A percentile compares a stretch with the other conserved stretches of the same genome.
Conservation (phyloP, 2,329 filamentous ascomycete genomes). For the Xylariales sp. region DNA sequence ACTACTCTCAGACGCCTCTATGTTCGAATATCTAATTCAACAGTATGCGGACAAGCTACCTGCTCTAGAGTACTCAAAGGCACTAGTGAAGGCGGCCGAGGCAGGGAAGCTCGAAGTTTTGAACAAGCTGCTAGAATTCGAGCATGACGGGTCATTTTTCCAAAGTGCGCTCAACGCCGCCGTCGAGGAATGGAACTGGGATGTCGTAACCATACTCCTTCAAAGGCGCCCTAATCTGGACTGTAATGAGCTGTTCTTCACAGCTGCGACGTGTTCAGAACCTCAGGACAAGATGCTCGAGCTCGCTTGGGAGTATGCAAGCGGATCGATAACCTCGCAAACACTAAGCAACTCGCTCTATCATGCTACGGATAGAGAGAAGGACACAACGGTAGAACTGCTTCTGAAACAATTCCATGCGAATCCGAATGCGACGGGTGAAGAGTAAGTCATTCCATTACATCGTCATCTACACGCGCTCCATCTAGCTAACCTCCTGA, state of each 20-base stretch:
- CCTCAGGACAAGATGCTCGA: slow-evolving; percentile 53
- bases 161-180: slow-evolving; percentile 52
- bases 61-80: slow-evolving; percentile 54
- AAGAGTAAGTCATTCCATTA: slow-evolving; percentile 48
- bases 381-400: slow-evolving; percentile 52
- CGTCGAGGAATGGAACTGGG: slow-evolving; percentile 52
- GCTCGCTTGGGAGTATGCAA: slow-evolving; percentile 53
- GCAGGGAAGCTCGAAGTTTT: slow-evolving; percentile 55
- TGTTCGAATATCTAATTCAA: slow-evolving; percentile 56
- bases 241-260: slow-evolving; percentile 52
- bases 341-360: slow-evolving; percentile 53
- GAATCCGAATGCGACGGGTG: slow-evolving; percentile 54
- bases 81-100: slow-evolving; percentile 54
- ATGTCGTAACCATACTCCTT: slow-evolving; percentile 52
- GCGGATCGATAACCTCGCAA: slow-evolving; percentile 49
- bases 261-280: slow-evolving; percentile 50
- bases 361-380: slow-evolving; percentile 55
- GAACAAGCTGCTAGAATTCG: slow-evolving; percentile 53
- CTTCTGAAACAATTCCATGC: slow-evolving; percentile 52
- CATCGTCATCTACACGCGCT: neutral
- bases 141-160: slow-evolving; percentile 49
- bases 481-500: slow-evolving; percentile 4
- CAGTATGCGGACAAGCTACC: slow-evolving; percentile 55
- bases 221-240: slow-evolving; percentile 50
- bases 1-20: slow-evolving; percentile 53